Evolutionary conservation across 495 filamentous ascomycete species (phyloP), one percentile per base, ranked within the genome.

Genomic region (Durotheca rogersii): DNA sequence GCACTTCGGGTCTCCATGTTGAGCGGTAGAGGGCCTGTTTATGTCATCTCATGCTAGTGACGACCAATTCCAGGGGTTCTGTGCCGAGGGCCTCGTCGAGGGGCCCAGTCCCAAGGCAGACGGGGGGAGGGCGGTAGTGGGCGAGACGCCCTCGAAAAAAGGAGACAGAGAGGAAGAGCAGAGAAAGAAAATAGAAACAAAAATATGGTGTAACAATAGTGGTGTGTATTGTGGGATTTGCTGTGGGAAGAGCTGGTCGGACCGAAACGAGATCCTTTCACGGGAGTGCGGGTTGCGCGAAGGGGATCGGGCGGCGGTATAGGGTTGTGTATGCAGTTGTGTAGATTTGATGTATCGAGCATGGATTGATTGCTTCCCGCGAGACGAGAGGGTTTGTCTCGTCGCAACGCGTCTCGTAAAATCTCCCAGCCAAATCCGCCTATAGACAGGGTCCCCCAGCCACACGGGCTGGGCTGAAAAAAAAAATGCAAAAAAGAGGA

Each of bases 1-100:
- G 70, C 60, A 36, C 66, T 61, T 56, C 68, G 65, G 39, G 56
- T 39, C 46, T 71, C 69, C 74, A 78, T 78, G 35, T 55, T 71
- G 48, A 47, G 16, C 50, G 17, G 40, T 30, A 30, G 11, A 37
- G 11, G 51, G 21, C 36, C 34, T 34, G 15, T 6, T n/a, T 33
- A 54, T 53, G 36, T 41, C 52, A 59, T 62, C 42, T 51, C 51
- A 52, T 59, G 42, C 38, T 53, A 27, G 23, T 19, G 36, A 38
- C 9, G 23, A 9, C 9, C 23, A 3, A 45, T 40, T 15, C 6
- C 14, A n/a, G 32, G n/a, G 43, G 40, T 36, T 56, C 7, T 32
- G 41, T 12, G 17, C 9, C 23, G 4, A 9, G 23, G 23, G 23
- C 4, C 4, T 4, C 4, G 23, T 4, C 4, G 23, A 9, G 23